Conservation (phyloP, 2,329 filamentous ascomycete genomes). For the Phialemoniopsis sp. region DNA sequence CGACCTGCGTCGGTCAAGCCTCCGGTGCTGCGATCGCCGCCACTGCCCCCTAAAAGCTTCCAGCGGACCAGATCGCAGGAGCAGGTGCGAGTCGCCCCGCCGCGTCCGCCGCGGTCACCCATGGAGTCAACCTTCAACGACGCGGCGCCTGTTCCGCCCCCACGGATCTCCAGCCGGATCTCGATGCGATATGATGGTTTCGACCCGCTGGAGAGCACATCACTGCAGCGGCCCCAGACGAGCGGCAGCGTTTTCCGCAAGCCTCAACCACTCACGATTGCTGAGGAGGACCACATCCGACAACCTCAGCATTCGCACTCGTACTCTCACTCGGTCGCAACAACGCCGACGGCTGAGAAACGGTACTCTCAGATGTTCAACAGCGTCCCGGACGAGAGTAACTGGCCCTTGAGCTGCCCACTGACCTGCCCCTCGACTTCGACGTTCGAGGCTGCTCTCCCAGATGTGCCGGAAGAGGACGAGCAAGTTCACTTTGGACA, state of each 20-base stretch:
- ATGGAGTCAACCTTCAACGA: slow-evolving; percentile 23
- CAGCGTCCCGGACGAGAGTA: slow-evolving; percentile 28
- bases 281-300: slow-evolving; percentile 15
- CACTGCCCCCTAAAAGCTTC: slow-evolving; percentile 18
- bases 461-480: slow-evolving; percentile 61
- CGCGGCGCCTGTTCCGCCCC: slow-evolving; percentile 39
- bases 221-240: slow-evolving; percentile 38
- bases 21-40: slow-evolving; percentile 21
- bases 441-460: slow-evolving; percentile 39
- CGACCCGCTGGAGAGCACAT: slow-evolving; percentile 27
- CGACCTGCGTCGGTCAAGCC: slow-evolving; percentile 8
- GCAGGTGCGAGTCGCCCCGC: slow-evolving; percentile 40
- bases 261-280: slow-evolving; percentile 32
- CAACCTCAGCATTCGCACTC: slow-evolving; percentile 10
- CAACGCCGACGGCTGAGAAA: slow-evolving; percentile 15
- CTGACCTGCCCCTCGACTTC: slow-evolving; percentile 29
- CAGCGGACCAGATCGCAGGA: slow-evolving; percentile 45
- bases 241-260: slow-evolving; percentile 37
- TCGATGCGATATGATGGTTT: slow-evolving; percentile 38
- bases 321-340: slow-evolving; percentile 18
- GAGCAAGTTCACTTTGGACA: slow-evolving; percentile 33
- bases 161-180: slow-evolving; percentile 51
- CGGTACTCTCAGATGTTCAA: slow-evolving; percentile 34
- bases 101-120: slow-evolving; percentile 46
- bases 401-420: slow-evolving; percentile 39